These are phyloP conservation scores for Azolla pinnata DNA, from an alignment of 75 land plant genomes.

Conservation along the genomic window DNA sequence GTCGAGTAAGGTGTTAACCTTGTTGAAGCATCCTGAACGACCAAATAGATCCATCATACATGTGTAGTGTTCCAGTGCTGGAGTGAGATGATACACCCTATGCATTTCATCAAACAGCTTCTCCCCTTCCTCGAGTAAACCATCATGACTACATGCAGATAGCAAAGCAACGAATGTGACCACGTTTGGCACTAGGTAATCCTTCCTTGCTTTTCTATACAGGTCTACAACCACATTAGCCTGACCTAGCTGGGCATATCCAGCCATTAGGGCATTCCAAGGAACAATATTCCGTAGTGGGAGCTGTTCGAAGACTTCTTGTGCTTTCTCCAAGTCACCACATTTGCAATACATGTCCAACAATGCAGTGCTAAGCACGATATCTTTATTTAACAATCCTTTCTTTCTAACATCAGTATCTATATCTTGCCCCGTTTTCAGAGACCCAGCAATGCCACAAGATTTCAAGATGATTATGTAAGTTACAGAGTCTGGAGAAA, in stretches of 20 bases:
- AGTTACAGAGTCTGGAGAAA: neutral
- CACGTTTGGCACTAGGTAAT: neutral
- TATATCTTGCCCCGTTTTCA: neutral
- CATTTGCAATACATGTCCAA: slow-evolving; percentile 8
- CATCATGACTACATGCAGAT: slow-evolving; percentile 9
- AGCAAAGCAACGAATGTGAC: slow-evolving; percentile 4
- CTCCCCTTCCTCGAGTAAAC: slow-evolving; percentile 7
- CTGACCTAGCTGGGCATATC: slow-evolving; percentile 13
- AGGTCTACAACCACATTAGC: neutral
- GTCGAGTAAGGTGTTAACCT: too few species aligned
- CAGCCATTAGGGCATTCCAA: slow-evolving; percentile 16
- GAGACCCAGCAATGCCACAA: neutral
- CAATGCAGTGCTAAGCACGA: neutral
- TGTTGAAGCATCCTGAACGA: slow-evolving; percentile 23
- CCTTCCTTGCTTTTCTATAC: neutral
- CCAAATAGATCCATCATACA: slow-evolving; percentile 44
- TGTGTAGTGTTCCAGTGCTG: slow-evolving; percentile 29
- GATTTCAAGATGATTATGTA: neutral
- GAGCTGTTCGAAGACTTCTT: neutral
- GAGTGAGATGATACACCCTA: slow-evolving; percentile 15
- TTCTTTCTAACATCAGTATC: slow-evolving; percentile 1
- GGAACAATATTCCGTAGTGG: slow-evolving; percentile 4
- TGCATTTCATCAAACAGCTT: slow-evolving; percentile 23
- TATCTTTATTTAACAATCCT: neutral
- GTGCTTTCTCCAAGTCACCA: slow-evolving; percentile 6